A percentile compares a stretch with the other conserved stretches of the same genome.
Conservation (phyloP, 257 asterid genomes). For the Solanum neorickii region DNA sequence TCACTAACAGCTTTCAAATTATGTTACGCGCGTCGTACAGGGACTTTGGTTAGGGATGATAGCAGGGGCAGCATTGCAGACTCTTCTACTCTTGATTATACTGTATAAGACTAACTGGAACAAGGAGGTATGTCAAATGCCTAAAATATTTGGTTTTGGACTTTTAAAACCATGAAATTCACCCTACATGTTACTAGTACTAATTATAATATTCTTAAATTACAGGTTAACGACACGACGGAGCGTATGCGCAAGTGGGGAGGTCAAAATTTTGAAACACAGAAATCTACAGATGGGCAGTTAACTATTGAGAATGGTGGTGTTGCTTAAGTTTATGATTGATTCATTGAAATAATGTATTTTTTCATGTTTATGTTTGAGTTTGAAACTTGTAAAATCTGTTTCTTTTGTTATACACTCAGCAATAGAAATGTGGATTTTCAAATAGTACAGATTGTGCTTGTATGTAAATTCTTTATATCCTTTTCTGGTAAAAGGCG, state of each 20-base stretch:
- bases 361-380: background rate
- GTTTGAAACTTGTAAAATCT: background rate
- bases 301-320: background rate
- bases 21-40: conserved; percentile 9
- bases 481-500: background rate
- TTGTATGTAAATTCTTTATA: too few relatives aligned
- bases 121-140: conserved; percentile 34
- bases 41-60: conserved; percentile 85
- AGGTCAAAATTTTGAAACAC: conserved; percentile 18
- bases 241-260: conserved; percentile 71
- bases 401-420: background rate
- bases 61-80: conserved; percentile 52
- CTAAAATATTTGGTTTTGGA: background rate
- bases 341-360: background rate
- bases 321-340: background rate
- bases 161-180: background rate
- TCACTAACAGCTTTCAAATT: background rate
- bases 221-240: conserved; percentile 50
- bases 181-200: background rate
- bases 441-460: background rate
- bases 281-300: background rate
- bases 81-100: conserved; percentile 34
- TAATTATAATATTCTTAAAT: background rate
- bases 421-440: background rate
- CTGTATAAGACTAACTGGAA: conserved; percentile 64